Percentiles rank a stretch among this genome's conserved stretches.
Conservation (phyloP, 2,329 filamentous ascomycete species). For the Atkinsonella hypoxylon region DNA sequence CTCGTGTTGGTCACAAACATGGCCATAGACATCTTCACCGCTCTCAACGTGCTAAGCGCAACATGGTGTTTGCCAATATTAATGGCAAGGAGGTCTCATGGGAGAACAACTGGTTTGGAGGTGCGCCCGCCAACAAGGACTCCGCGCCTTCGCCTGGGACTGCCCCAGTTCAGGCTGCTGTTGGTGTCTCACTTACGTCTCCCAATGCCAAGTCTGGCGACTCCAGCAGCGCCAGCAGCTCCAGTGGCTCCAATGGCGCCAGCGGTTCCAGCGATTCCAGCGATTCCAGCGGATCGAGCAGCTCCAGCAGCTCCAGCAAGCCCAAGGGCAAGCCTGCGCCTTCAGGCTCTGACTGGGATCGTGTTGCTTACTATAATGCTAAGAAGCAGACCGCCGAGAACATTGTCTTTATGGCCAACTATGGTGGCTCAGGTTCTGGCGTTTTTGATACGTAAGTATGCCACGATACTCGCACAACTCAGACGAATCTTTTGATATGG, state of each 20-base stretch:
- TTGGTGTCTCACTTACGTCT: slow-evolving; percentile 7
- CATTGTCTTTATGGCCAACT: slow-evolving; percentile 36
- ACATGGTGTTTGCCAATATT: slow-evolving; percentile 44
- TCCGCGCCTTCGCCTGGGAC: slow-evolving; percentile 5
- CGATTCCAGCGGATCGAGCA: not conserved
- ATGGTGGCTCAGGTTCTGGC: slow-evolving; percentile 31
- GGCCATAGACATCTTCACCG: slow-evolving; percentile 40
- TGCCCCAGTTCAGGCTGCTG: slow-evolving; percentile 8
- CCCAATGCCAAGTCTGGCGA: not conserved
- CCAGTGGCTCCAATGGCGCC: not conserved
- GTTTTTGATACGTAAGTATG: slow-evolving; percentile 30
- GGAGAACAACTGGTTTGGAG: slow-evolving; percentile 42
- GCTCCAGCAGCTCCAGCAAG: not conserved
- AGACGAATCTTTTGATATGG: not conserved
- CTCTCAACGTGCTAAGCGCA: slow-evolving; percentile 29
- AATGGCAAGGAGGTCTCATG: slow-evolving; percentile 45
- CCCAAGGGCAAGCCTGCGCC: slow-evolving; percentile 5
- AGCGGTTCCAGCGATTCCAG: not conserved
- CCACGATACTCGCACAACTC: not conserved
- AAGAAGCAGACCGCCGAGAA: slow-evolving; percentile 27
- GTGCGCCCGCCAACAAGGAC: slow-evolving; percentile 12
- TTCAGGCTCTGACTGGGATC: slow-evolving; percentile 24
- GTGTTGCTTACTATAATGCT: slow-evolving; percentile 34
- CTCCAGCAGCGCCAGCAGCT: not conserved
- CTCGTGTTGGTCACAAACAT: slow-evolving; percentile 20